Evolutionary conservation across 441 rosid species (phyloP).

Genomic region (Erodium moschatum): DNA sequence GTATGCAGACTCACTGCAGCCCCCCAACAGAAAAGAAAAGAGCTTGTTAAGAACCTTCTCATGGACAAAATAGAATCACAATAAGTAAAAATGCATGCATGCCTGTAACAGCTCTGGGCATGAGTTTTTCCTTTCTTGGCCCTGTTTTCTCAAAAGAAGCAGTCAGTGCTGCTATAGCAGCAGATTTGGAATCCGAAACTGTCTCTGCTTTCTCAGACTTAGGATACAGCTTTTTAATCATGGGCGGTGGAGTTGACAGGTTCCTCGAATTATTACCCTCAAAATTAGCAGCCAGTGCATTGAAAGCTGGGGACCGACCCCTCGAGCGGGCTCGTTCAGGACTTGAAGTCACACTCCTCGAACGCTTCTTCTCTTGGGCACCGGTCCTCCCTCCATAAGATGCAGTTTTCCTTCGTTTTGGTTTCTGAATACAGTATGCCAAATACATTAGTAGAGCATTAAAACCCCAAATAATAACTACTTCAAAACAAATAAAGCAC

Average conservation of each 20-base stretch:
- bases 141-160: constrained; percentile 53
- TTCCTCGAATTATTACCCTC: constrained; percentile 74
- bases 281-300: constrained; percentile 86
- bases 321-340: constrained; percentile 90
- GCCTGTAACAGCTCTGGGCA: constrained; percentile 71
- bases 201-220: constrained; percentile 63
- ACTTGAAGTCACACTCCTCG: constrained; percentile 92
- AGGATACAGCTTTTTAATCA: constrained; percentile 76
- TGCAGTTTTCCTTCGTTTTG: constrained; percentile 68
- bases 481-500: no score
- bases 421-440: constrained; percentile 48
- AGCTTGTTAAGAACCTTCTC: background rate
- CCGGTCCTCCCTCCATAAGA: constrained; percentile 77
- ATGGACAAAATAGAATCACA: background rate
- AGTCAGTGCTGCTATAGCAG: constrained; percentile 67
- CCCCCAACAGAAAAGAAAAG: background rate
- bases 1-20: constrained; percentile 42
- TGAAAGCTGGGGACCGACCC: constrained; percentile 99
- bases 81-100: constrained; percentile 10
- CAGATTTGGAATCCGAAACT: constrained; percentile 47
- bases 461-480: no score
- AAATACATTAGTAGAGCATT: no score
- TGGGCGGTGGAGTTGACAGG: constrained; percentile 98
- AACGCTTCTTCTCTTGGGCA: constrained; percentile 86
- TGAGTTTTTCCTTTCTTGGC: constrained; percentile 49